Conservation (phyloP, 805 yeast species). For the Komagataella ulmi region DNA sequence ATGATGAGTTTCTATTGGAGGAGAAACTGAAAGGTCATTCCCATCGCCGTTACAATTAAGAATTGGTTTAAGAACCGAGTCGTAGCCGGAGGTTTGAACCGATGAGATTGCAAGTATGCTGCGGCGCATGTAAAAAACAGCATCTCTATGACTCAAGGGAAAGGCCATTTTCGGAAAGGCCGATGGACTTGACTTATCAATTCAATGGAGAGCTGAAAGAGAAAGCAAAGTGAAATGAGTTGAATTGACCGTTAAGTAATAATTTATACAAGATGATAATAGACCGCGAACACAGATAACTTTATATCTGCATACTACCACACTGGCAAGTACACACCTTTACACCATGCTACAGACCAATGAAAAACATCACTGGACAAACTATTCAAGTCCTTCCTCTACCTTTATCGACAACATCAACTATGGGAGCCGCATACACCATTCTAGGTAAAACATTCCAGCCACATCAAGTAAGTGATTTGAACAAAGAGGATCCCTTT, state of each 20-base stretch:
- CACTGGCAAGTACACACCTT: not conserved
- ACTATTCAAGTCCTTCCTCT: not conserved
- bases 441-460: constrained; percentile 77
- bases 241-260: not conserved
- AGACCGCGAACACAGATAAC: not conserved
- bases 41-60: not conserved
- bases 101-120: not conserved
- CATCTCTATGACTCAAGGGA: not conserved
- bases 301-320: no score
- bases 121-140: not conserved
- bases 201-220: not conserved
- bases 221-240: not conserved
- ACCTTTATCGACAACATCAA: not conserved
- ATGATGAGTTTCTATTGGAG: not conserved
- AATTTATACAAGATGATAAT: no score
- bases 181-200: not conserved
- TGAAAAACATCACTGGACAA: not conserved
- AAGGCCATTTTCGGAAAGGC: not conserved
- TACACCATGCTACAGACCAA: not conserved
- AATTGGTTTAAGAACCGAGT: not conserved
- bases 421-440: constrained; percentile 75
- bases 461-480: constrained; percentile 52
- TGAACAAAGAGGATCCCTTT: not conserved
- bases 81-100: not conserved
- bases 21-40: not conserved